Evolutionary conservation across 345 rosid species (phyloP).

Genomic region (Barbarea vulgaris): DNA sequence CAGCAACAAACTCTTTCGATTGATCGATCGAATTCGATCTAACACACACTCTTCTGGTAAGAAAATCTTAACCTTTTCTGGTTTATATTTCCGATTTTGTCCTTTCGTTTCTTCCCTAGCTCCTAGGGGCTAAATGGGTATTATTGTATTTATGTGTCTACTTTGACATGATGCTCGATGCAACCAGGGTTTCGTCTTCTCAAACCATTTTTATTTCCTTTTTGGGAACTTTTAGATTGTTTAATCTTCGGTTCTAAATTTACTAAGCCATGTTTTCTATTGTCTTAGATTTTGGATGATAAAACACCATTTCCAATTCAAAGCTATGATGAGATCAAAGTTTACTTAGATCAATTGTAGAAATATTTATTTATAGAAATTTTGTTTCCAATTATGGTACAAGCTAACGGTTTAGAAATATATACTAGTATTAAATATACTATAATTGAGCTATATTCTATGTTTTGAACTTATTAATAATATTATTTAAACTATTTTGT

Average conservation of each 20-base stretch:
- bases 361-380: not conserved
- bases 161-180: conserved; percentile 34
- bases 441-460: not conserved
- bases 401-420: not conserved
- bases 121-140: conserved; percentile 8
- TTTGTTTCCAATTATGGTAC: not conserved
- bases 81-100: conserved; percentile 25
- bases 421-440: not conserved
- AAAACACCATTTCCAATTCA: not conserved
- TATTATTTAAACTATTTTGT: not conserved
- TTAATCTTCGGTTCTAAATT: not conserved
- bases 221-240: not conserved
- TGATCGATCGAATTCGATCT: conserved; percentile 38
- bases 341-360: not conserved
- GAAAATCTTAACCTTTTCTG: conserved; percentile 40
- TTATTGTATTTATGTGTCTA: not conserved
- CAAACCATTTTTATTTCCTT: not conserved
- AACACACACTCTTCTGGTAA: conserved; percentile 41
- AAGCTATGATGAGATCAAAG: not conserved
- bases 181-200: conserved; percentile 31
- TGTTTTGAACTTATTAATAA: not conserved
- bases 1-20: conserved; percentile 36
- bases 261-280: not conserved
- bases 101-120: conserved; percentile 19
- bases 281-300: not conserved